Conservation (phyloP, 106 monocot genomes). For the Allium sativum region DNA sequence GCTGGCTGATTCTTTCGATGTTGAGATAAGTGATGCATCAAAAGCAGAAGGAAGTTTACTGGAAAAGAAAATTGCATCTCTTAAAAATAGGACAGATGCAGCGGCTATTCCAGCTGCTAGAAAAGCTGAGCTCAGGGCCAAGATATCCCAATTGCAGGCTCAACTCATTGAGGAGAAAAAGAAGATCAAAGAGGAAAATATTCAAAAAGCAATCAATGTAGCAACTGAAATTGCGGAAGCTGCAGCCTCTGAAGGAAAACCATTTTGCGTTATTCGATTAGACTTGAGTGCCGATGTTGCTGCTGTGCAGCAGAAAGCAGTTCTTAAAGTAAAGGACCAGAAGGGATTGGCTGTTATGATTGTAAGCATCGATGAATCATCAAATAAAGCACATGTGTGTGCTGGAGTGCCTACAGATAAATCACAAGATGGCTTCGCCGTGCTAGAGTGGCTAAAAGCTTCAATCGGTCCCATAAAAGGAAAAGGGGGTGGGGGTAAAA, state of each 20-base stretch:
- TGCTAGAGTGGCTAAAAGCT: slow-evolving; percentile 63
- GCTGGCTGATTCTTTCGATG: slow-evolving; percentile 50
- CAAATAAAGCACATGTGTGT: slow-evolving; percentile 69
- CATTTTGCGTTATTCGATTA: slow-evolving; percentile 56
- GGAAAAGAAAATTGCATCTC: slow-evolving; percentile 72
- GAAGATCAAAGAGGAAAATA: slow-evolving; percentile 66
- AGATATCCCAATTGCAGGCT: slow-evolving; percentile 67
- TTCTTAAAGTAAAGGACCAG: slow-evolving; percentile 61
- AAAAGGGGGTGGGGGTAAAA: slow-evolving; percentile 85
- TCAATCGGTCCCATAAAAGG: slow-evolving; percentile 76
- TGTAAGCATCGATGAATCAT: slow-evolving; percentile 64
- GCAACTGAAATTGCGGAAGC: slow-evolving; percentile 48
- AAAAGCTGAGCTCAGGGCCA: slow-evolving; percentile 69
- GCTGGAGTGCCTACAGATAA: slow-evolving; percentile 57
- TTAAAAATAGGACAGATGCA: slow-evolving; percentile 63
- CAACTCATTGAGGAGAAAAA: slow-evolving; percentile 70
- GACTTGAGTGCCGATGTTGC: slow-evolving; percentile 78
- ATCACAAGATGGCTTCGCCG: slow-evolving; percentile 28
- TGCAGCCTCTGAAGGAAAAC: slow-evolving; percentile 70
- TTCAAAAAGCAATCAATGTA: slow-evolving; percentile 56
- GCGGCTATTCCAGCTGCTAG: slow-evolving; percentile 67
- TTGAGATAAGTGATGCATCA: slow-evolving; percentile 48
- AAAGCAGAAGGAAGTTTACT: slow-evolving; percentile 45
- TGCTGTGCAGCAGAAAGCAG: slow-evolving; percentile 88
- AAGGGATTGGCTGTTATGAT: slow-evolving; percentile 75